Percentiles rank a stretch among this genome's conserved stretches.
Evolutionary conservation across 805 yeast species (phyloP).

Genomic region (Kluyveromyces starmeri): DNA sequence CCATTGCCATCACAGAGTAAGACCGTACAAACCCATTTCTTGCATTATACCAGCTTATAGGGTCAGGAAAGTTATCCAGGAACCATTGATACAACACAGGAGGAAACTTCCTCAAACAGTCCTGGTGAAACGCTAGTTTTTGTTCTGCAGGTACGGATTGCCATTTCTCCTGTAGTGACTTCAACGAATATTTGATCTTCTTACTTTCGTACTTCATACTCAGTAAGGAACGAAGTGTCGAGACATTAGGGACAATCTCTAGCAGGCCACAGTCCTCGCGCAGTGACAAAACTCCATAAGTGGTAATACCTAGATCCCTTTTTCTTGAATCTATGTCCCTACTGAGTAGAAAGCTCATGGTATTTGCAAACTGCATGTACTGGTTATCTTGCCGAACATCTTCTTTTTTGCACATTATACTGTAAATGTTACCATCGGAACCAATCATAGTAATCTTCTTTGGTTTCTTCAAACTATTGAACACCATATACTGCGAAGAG

Average conservation of each 20-base stretch:
- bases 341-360: constrained; percentile 65
- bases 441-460: constrained; percentile 69
- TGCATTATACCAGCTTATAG: constrained; percentile 76
- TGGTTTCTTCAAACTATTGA: constrained; percentile 82
- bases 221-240: constrained; percentile 60
- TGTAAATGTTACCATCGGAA: constrained; percentile 64
- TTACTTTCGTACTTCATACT: constrained; percentile 34
- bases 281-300: constrained; percentile 84
- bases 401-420: constrained; percentile 78
- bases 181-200: constrained; percentile 28
- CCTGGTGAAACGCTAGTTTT: constrained; percentile 21
- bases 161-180: constrained; percentile 21
- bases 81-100: constrained; percentile 86
- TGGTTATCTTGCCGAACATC: constrained; percentile 94
- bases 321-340: constrained; percentile 65
- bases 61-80: constrained; percentile 80
- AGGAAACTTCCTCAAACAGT: constrained; percentile 33
- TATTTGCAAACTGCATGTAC: constrained; percentile 78
- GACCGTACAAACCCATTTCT: constrained; percentile 69
- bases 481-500: constrained; percentile 58
- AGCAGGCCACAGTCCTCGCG: constrained; percentile 83
- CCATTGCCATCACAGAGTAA: constrained; percentile 94
- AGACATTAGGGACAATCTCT: constrained; percentile 76
- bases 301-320: constrained; percentile 59
- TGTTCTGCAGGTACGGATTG: constrained; percentile 17